phyloP scores from a whole-genome alignment of 768 basidiomycete genomes.

The Leccinum truebloodii region DNA sequence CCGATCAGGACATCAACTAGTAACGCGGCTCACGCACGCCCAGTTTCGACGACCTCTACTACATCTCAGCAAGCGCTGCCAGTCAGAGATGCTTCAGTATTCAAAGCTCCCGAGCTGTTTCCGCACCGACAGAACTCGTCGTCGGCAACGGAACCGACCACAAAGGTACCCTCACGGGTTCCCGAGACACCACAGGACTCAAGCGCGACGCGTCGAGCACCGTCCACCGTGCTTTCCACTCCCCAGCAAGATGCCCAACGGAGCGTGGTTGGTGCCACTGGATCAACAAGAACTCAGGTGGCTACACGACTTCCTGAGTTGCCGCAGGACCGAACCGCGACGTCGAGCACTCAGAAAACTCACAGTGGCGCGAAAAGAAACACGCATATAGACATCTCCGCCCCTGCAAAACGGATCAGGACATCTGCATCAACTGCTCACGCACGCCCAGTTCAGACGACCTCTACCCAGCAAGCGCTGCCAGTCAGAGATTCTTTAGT shows the following conservation, averaged over 20 bases:
- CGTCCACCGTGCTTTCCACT: background rate
- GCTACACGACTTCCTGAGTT: background rate
- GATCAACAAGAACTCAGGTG: background rate
- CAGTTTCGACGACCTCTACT: background rate
- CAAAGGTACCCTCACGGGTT: background rate
- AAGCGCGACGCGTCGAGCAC: background rate
- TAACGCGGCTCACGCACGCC: background rate
- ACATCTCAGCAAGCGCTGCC: background rate
- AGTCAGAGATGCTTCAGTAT: conserved; percentile 1
- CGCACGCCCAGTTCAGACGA: background rate
- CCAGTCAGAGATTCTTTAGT: background rate
- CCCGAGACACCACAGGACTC: background rate
- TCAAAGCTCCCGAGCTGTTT: conserved; percentile 10
- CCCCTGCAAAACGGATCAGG: conserved; percentile 17
- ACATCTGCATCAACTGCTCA: background rate
- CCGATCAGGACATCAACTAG: conserved; percentile 6
- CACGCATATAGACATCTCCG: conserved; percentile 22
- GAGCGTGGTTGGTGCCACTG: background rate
- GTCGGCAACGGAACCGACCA: background rate
- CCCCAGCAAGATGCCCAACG: background rate
- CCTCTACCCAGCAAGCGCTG: background rate
- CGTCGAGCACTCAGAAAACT: background rate
- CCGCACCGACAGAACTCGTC: background rate
- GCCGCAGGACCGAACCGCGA: background rate
- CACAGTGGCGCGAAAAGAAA: conserved; percentile 14